Evolutionary conservation across 1,284 basidiomycete species (phyloP).

Genomic region (Salmacisia buchloeana): DNA sequence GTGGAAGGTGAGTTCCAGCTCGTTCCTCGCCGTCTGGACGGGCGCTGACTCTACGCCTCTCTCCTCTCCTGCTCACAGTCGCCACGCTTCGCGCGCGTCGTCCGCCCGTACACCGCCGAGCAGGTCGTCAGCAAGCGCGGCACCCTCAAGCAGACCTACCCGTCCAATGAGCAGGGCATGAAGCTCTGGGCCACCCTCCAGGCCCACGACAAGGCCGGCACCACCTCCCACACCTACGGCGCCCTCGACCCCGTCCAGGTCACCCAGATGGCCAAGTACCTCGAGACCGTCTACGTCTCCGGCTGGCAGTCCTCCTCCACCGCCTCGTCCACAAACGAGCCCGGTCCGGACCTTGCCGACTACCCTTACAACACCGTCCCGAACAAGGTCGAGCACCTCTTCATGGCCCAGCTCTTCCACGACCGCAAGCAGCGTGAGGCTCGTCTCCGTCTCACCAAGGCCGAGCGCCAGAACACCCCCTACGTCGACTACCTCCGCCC

Average conservation of each 20-base stretch:
- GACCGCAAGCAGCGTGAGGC: constrained; percentile 58
- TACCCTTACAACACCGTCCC: constrained; percentile 64
- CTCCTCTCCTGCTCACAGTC: constrained; percentile 55
- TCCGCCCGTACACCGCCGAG: constrained; percentile 83
- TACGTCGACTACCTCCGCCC: constrained; percentile 53
- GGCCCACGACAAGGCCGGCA: constrained; percentile 54
- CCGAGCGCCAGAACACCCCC: constrained; percentile 56
- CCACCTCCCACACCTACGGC: constrained; percentile 89
- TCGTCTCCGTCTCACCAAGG: constrained; percentile 62
- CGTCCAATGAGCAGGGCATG: constrained; percentile 76
- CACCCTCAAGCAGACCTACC: constrained; percentile 76
- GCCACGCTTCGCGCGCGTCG: constrained; percentile 75
- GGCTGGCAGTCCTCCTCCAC: constrained; percentile 49
- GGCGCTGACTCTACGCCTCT: neutral
- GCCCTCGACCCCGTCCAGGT: constrained; percentile 94
- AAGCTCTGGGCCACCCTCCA: constrained; percentile 74
- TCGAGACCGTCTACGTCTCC: constrained; percentile 51
- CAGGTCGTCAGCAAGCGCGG: constrained; percentile 93
- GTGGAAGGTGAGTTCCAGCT: constrained; percentile 70
- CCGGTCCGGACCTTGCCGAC: constrained; percentile 52
- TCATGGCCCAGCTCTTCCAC: constrained; percentile 63
- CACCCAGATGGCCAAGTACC: constrained; percentile 54
- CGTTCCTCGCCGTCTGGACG: neutral
- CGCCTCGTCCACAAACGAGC: constrained; percentile 50
- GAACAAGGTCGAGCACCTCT: constrained; percentile 62